phyloP scores from a whole-genome alignment of 345 rosid genomes.

The Boechera stricta region DNA sequence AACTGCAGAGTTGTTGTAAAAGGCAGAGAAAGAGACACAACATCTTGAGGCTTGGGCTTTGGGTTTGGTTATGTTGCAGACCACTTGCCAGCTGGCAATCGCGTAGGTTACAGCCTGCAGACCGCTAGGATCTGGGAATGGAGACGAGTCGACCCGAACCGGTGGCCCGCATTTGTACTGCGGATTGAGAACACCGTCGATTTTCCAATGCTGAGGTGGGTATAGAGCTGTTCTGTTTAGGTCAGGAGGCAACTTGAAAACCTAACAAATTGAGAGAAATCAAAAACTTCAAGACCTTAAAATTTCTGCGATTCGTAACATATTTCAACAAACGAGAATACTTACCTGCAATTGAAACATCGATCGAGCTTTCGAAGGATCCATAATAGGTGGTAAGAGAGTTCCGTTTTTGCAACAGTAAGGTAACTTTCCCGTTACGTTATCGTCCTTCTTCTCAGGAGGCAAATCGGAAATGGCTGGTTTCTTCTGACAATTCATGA shows the following conservation, averaged over 20 bases:
- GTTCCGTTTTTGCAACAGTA: constrained; percentile 81
- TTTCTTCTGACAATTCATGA: constrained; percentile 65
- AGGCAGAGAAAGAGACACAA: constrained; percentile 97
- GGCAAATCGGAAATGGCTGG: constrained; percentile 85
- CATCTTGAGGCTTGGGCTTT: constrained; percentile 63
- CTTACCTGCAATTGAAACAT: constrained; percentile 74
- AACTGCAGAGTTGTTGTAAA: constrained; percentile 70
- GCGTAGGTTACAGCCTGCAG: constrained; percentile 57
- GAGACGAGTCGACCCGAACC: constrained; percentile 68
- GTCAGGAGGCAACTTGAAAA: constrained; percentile 74
- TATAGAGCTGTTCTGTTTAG: constrained; percentile 63
- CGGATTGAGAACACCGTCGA: constrained; percentile 67
- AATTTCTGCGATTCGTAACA: background rate
- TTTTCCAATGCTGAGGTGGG: constrained; percentile 81
- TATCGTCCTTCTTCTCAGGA: constrained; percentile 56
- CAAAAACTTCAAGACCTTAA: background rate
- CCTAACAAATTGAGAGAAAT: constrained; percentile 23
- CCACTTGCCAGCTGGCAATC: constrained; percentile 76
- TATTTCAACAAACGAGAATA: background rate
- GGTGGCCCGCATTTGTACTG: constrained; percentile 81
- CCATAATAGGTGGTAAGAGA: constrained; percentile 70
- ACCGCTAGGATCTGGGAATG: constrained; percentile 77
- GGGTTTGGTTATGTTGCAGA: constrained; percentile 80
- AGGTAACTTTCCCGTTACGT: constrained; percentile 66
- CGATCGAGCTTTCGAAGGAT: constrained; percentile 58